Conservation (phyloP, 257 asterid species). For the Jaltomata sinuosa region DNA sequence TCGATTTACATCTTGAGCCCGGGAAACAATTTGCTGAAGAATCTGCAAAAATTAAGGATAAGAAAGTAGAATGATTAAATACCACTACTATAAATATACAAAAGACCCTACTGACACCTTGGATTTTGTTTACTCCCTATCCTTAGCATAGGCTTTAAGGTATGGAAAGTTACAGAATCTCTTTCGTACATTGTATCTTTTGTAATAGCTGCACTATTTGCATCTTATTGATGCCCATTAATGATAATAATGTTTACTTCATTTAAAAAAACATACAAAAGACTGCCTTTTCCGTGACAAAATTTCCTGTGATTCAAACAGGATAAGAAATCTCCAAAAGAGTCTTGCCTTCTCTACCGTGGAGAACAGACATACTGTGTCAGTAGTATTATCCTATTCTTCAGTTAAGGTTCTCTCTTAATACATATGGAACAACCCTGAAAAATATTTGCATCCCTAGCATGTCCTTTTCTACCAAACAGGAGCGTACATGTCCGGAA, state of each 20-base stretch:
- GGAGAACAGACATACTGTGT: background rate
- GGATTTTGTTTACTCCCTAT: background rate
- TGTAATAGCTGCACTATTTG: background rate
- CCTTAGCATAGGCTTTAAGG: background rate
- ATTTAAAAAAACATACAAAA: background rate
- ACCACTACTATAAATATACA: background rate
- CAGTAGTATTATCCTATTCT: background rate
- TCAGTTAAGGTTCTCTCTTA: background rate
- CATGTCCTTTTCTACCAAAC: background rate
- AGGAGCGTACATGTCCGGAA: background rate
- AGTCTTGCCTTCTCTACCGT: background rate
- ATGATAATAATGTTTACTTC: background rate
- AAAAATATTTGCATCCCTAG: background rate
- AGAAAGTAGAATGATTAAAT: background rate
- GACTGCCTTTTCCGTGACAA: background rate
- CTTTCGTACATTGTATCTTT: background rate
- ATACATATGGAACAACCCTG: background rate
- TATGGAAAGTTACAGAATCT: background rate
- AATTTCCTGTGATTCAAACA: background rate
- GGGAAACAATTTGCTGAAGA: conserved; percentile 63
- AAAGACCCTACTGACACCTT: background rate
- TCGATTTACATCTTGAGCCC: conserved; percentile 60
- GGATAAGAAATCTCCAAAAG: background rate
- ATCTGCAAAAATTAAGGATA: conserved; percentile 45
- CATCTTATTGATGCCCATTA: background rate